These are phyloP conservation scores for Sporobolomyces roseus DNA, from an alignment of 768 basidiomycete species.

Conservation along the genomic window DNA sequence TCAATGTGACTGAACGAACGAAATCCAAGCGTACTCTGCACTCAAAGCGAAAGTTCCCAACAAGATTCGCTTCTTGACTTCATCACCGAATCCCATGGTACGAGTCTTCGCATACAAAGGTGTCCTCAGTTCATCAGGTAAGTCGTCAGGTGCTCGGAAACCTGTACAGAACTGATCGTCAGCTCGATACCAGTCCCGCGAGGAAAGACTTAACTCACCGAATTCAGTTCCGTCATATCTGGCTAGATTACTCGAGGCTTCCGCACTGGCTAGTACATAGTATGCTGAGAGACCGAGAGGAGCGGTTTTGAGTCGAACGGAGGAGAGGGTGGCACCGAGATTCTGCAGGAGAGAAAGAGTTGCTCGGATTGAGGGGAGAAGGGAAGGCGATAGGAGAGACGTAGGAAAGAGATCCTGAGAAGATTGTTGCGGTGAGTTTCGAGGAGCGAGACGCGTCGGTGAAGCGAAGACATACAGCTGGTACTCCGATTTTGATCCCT, in stretches of 20 bases:
- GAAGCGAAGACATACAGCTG: slow-evolving; percentile 1
- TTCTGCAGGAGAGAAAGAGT: slow-evolving; percentile 51
- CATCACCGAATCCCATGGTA: slow-evolving; percentile 68
- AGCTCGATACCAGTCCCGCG: background rate
- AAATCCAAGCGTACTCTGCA: slow-evolving; percentile 88
- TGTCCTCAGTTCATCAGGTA: background rate
- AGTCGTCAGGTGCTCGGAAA: slow-evolving; percentile 9
- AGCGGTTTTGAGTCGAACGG: slow-evolving; percentile 69
- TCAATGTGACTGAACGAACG: no score
- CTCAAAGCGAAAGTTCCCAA: slow-evolving; percentile 87
- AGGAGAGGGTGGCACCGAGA: slow-evolving; percentile 64
- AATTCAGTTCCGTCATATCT: slow-evolving; percentile 83
- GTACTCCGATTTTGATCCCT: slow-evolving; percentile 32
- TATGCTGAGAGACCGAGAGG: slow-evolving; percentile 81
- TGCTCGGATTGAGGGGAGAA: slow-evolving; percentile 54
- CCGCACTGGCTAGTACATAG: slow-evolving; percentile 91
- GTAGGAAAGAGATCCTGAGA: slow-evolving; percentile 65
- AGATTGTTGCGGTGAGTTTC: no score
- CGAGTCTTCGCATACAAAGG: slow-evolving; percentile 63
- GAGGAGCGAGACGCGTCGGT: background rate
- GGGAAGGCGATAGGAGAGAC: slow-evolving; percentile 55
- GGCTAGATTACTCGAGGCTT: slow-evolving; percentile 87
- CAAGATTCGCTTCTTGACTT: slow-evolving; percentile 80
- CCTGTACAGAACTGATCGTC: background rate
- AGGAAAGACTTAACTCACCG: slow-evolving; percentile 53